phyloP scores from a whole-genome alignment of 1,139 yeast species.

The Lodderomyces pseudojiufengensis region DNA sequence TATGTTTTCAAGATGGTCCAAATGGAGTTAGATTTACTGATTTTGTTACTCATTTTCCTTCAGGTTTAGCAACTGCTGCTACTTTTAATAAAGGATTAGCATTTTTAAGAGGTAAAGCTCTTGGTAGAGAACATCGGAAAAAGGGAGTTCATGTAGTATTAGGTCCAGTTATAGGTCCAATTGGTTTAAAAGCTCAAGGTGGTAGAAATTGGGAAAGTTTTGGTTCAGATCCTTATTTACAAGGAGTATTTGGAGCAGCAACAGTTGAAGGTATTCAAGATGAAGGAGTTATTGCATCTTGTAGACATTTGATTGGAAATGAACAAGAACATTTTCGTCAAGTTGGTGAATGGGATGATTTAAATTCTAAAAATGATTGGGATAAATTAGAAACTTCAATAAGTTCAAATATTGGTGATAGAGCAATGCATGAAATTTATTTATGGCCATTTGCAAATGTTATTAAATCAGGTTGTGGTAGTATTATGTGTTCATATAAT shows the following conservation, averaged over 20 bases:
- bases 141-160: constrained; percentile 61
- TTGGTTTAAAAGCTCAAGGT: constrained; percentile 59
- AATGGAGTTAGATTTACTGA: constrained; percentile 60
- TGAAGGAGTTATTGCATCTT: constrained; percentile 54
- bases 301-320: constrained; percentile 54
- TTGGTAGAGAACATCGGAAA: constrained; percentile 51
- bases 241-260: constrained; percentile 53
- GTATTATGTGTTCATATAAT: constrained; percentile 62
- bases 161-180: constrained; percentile 65
- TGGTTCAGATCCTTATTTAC: constrained; percentile 61
- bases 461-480: constrained; percentile 57
- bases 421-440: constrained; percentile 61
- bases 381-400: constrained; percentile 35
- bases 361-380: constrained; percentile 33
- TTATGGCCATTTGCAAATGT: constrained; percentile 69
- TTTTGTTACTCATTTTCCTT: constrained; percentile 54
- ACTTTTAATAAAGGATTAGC: constrained; percentile 55
- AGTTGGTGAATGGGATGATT: constrained; percentile 50
- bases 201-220: constrained; percentile 69
- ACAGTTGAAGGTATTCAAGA: constrained; percentile 58
- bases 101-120: constrained; percentile 51
- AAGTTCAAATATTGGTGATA: constrained; percentile 55
- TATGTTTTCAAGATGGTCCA: constrained; percentile 66
- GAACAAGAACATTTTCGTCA: constrained; percentile 68
- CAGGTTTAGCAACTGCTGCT: constrained; percentile 57